phyloP scores from a whole-genome alignment of 345 rosid species.

The Raphanus sativus region DNA sequence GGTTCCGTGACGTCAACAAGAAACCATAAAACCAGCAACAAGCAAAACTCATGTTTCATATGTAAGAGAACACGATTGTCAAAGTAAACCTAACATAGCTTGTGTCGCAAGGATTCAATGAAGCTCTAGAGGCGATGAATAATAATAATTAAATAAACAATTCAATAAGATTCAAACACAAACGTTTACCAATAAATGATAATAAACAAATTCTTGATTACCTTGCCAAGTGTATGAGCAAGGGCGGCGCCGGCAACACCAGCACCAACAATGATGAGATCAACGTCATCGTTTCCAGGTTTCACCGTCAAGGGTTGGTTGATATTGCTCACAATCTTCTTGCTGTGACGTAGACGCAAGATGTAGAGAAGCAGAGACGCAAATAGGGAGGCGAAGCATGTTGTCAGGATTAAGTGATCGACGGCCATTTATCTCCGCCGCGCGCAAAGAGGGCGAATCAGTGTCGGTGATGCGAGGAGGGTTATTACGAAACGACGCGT shows the following conservation, averaged over 20 bases:
- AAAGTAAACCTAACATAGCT: conserved; percentile 21
- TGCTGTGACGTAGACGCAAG: conserved; percentile 32
- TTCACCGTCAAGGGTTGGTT: background rate
- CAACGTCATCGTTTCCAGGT: conserved; percentile 34
- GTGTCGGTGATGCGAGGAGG: conserved; percentile 4
- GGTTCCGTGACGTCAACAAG: conserved; percentile 9
- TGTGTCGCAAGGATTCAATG: conserved; percentile 22
- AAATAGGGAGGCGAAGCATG: conserved; percentile 15
- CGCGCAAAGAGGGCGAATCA: background rate
- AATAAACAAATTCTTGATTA: background rate
- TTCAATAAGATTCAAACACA: background rate
- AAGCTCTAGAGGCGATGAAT: background rate
- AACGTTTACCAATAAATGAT: background rate
- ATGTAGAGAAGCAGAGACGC: conserved; percentile 15
- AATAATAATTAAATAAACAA: background rate
- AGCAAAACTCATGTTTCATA: conserved; percentile 1
- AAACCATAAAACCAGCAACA: conserved; percentile 1
- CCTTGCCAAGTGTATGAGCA: conserved; percentile 82
- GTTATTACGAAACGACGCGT: conserved; percentile 15
- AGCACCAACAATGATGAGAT: conserved; percentile 76
- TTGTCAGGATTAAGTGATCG: conserved; percentile 23
- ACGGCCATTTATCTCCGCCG: conserved; percentile 21
- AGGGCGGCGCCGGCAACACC: conserved; percentile 89
- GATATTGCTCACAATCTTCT: background rate
- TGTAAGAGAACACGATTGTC: background rate